phyloP scores from a whole-genome alignment of 352 stramenopile genomes.

The Globisporangium irregulare region DNA sequence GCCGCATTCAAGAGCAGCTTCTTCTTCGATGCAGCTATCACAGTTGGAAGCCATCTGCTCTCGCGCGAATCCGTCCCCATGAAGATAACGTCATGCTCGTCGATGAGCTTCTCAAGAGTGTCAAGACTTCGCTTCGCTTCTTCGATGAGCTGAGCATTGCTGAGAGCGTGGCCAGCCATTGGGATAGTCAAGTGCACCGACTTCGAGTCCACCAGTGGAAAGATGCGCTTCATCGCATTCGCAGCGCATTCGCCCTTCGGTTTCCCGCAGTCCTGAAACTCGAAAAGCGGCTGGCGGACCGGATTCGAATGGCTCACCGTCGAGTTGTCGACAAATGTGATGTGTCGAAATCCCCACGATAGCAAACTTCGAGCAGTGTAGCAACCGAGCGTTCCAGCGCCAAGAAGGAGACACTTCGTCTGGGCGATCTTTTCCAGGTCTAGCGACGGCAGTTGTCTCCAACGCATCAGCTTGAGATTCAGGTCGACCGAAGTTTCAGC shows the following conservation, averaged over 20 bases:
- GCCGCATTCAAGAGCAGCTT: slow-evolving; percentile 88
- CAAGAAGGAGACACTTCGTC: slow-evolving; percentile 95
- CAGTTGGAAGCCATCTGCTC: slow-evolving; percentile 97
- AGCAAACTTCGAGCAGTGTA: slow-evolving; percentile 93
- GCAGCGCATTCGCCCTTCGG: slow-evolving; percentile 94
- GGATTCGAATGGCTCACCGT: slow-evolving; percentile 98
- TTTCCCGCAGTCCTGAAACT: slow-evolving; percentile 93
- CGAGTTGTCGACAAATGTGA: slow-evolving; percentile 98
- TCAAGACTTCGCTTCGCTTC: slow-evolving; percentile 71
- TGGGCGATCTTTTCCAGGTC: slow-evolving; percentile 88
- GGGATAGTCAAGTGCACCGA: slow-evolving; percentile 95
- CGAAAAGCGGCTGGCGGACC: slow-evolving; percentile 96
- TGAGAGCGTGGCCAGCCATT: slow-evolving; percentile 96
- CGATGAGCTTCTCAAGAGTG: slow-evolving; percentile 88
- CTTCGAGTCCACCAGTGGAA: slow-evolving; percentile 86
- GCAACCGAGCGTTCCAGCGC: slow-evolving; percentile 96
- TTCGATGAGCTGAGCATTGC: slow-evolving; percentile 48
- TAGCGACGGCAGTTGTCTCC: slow-evolving; percentile 94
- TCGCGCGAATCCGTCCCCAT: slow-evolving; percentile 98
- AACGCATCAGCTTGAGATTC: slow-evolving; percentile 99
- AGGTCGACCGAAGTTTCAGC: slow-evolving; percentile 96
- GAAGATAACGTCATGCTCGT: slow-evolving; percentile 95
- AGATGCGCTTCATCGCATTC: slow-evolving; percentile 90
- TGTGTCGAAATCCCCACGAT: slow-evolving; percentile 96
- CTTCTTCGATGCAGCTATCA: slow-evolving; percentile 90